Base-by-base conservation (phyloP, 768 basidiomycete genomes). In the Multifurca ochricompacta region DNA sequence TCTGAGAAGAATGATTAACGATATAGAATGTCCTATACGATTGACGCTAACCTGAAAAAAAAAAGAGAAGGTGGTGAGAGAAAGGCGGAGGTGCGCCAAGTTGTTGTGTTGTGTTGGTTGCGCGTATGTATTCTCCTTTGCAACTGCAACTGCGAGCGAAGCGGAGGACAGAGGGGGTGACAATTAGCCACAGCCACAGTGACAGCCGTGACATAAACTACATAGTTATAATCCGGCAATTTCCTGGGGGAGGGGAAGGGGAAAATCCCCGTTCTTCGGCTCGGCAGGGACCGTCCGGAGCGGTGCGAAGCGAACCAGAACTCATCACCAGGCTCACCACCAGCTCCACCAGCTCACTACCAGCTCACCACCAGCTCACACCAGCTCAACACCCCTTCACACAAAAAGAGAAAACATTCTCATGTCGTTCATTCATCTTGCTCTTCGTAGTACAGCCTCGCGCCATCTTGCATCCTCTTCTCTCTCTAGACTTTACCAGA, bases 121-220 rank as follows among this genome's bases (percentile, higher is more conserved):
- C n/a, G n/a, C n/a, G n/a, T n/a, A n/a, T n/a, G n/a, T n/a, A n/a
- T n/a, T n/a, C n/a, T 27, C 28, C 28, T 48, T 27, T 3, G 30
- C 11, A n/a, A 42, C 41, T 16, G 5, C 23, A 16, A 25, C 21
- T 14, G 41, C 25, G 40, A 41, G 40, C 21, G n/a, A n/a, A n/a
- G n/a, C n/a, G n/a, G n/a, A n/a, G n/a, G n/a, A n/a, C n/a, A n/a
- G n/a, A n/a, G n/a, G n/a, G n/a, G n/a, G n/a, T n/a, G n/a, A n/a
- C n/a, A n/a, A n/a, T n/a, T n/a, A n/a, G n/a, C n/a, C n/a, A n/a
- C n/a, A n/a, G n/a, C n/a, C n/a, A n/a, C 48, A 54, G 66, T 64
- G 69, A 67, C 74, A 76, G 75, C 75, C 63, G 65, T 75, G 72
- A 74, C 73, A 63, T 58, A 54, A 74, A 73, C 74, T 76, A 60